A percentile compares a stretch with the other conserved stretches of the same genome.
Conservation (phyloP, 73 alveolate species). For the Diophrys sp. region DNA sequence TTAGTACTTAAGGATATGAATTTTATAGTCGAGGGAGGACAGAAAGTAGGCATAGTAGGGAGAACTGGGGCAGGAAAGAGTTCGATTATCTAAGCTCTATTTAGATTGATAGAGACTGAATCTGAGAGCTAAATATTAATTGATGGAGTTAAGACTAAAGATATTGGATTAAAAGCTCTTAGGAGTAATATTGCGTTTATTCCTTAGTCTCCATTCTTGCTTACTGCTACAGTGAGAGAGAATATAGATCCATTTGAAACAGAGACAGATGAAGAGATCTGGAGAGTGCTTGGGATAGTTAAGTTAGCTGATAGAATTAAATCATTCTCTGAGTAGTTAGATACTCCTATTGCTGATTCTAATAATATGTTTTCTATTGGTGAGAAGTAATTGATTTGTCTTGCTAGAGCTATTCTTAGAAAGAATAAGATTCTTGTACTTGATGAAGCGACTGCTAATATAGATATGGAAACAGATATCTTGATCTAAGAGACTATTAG, state of each 20-base stretch:
- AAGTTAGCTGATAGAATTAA: conserved; percentile 12
- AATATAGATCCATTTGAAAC: conserved; percentile 82
- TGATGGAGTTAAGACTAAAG: conserved; percentile 72
- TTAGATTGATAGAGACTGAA: conserved; percentile 68
- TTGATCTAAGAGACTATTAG: conserved; percentile 11
- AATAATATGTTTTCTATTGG: conserved; percentile 53
- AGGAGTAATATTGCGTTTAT: conserved; percentile 73
- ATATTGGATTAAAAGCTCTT: conserved; percentile 49
- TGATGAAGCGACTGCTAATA: no score
- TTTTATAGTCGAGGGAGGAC: no score
- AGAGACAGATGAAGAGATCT: conserved; percentile 27
- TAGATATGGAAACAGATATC: no score
- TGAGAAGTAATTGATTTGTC: conserved; percentile 45
- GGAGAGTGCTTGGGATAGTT: conserved; percentile 9
- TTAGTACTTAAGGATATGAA: no score
- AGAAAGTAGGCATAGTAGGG: no score
- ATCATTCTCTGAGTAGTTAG: conserved; percentile 19
- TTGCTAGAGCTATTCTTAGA: conserved; percentile 46
- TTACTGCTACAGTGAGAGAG: conserved; percentile 74
- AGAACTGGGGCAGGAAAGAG: no score
- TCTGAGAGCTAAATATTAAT: conserved; percentile 65
- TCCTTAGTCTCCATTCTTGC: conserved; percentile 81
- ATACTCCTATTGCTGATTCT: conserved; percentile 44
- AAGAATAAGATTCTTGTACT: no score
- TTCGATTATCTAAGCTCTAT: no score